These are phyloP conservation scores for Fraxinus nigra DNA, from an alignment of 305 asterid species.

Conservation along the genomic window DNA sequence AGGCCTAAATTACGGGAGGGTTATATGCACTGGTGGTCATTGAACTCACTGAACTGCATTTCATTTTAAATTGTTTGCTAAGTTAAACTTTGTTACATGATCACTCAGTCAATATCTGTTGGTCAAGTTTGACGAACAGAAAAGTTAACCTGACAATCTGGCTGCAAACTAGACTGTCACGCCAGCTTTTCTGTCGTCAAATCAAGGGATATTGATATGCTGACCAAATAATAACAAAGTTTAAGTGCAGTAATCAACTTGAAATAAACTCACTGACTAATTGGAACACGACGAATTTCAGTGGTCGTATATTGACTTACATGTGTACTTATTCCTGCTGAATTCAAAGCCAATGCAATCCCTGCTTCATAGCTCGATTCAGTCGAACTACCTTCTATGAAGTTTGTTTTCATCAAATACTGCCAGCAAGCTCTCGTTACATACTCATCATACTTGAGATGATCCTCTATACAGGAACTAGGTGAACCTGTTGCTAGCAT, in stretches of 20 bases:
- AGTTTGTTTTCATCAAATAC: constrained; percentile 39
- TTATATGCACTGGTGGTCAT: not conserved
- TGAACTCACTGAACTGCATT: not conserved
- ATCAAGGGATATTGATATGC: not conserved
- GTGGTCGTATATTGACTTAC: constrained; percentile 27
- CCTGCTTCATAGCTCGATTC: constrained; percentile 73
- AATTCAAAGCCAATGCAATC: constrained; percentile 57
- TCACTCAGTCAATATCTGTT: not conserved
- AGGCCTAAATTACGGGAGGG: not conserved
- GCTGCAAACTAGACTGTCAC: not conserved
- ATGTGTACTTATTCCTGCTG: constrained; percentile 50
- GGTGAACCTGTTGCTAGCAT: constrained; percentile 46
- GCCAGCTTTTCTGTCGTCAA: not conserved
- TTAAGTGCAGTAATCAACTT: not conserved
- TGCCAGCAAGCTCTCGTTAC: constrained; percentile 45
- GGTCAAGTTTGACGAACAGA: not conserved
- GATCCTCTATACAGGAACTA: constrained; percentile 47
- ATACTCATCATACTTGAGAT: constrained; percentile 50
- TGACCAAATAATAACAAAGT: not conserved
- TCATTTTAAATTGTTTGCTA: not conserved
- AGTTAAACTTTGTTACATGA: not conserved
- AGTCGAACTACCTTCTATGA: constrained; percentile 29
- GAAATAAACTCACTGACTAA: not conserved
- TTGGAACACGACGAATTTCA: not conserved
- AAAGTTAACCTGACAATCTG: not conserved